Conservation (phyloP, 257 asterid species). For the Rauvolfia tetraphylla region DNA sequence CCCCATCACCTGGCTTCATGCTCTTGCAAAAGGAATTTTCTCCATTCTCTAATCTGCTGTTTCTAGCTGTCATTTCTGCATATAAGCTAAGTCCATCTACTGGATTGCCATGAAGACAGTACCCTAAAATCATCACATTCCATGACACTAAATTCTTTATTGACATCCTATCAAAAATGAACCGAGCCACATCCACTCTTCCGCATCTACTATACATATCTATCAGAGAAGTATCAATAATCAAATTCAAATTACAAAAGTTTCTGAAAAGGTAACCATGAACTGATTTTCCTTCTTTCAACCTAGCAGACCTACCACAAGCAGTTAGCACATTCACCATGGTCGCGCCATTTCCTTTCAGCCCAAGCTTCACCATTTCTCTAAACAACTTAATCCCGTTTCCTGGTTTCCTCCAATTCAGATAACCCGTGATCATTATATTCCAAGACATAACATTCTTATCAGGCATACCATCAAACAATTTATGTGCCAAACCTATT, state of each 20-base stretch:
- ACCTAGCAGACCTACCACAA: constrained; percentile 70
- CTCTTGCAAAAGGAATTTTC: constrained; percentile 1
- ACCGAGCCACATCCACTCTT: constrained; percentile 43
- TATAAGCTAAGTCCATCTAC: constrained; percentile 41
- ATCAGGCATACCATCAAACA: constrained; percentile 58
- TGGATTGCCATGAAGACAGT: constrained; percentile 63
- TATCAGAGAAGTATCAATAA: constrained; percentile 43
- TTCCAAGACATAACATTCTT: constrained; percentile 57
- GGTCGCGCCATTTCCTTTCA: constrained; percentile 38
- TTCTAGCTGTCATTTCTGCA: constrained; percentile 35
- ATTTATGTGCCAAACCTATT: constrained; percentile 42
- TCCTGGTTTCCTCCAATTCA: constrained; percentile 50
- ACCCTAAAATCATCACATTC: constrained; percentile 65
- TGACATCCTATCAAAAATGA: constrained; percentile 46
- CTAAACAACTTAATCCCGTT: constrained; percentile 57
- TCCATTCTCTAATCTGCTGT: constrained; percentile 14
- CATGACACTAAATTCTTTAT: constrained; percentile 49
- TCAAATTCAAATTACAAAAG: constrained; percentile 33
- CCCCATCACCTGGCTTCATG: not conserved
- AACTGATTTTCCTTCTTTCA: constrained; percentile 68
- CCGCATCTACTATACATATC: constrained; percentile 72
- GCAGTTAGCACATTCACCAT: constrained; percentile 50
- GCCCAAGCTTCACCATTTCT: constrained; percentile 39
- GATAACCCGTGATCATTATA: constrained; percentile 60
- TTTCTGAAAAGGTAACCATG: constrained; percentile 54